These are phyloP conservation scores for Backusella circina DNA, from an alignment of 192 early-diverging fungal species.

Conservation along the genomic window DNA sequence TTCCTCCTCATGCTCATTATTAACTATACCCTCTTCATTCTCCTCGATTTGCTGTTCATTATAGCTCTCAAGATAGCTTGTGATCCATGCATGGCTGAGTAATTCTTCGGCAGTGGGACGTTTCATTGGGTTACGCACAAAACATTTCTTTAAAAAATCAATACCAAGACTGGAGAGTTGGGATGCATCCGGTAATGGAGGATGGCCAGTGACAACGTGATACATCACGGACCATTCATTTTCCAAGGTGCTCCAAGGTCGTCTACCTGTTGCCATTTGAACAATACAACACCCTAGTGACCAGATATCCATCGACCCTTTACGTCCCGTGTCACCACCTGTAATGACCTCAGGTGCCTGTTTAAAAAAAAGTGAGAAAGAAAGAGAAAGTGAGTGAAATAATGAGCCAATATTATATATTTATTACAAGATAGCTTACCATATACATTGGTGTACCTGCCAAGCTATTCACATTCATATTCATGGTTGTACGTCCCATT, in stretches of 20 bases:
- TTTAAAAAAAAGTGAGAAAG: no score
- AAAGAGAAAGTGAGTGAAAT: background rate
- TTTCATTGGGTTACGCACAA: conserved; percentile 63
- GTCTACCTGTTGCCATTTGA: conserved; percentile 88
- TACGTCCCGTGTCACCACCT: conserved; percentile 66
- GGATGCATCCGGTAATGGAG: conserved; percentile 69
- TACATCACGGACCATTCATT: conserved; percentile 97
- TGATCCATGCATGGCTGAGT: conserved; percentile 74
- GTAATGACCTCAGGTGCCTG: conserved; percentile 79
- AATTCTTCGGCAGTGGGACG: conserved; percentile 77
- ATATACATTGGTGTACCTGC: conserved; percentile 69
- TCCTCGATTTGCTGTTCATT: background rate
- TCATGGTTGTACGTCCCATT: conserved; percentile 39
- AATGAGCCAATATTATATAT: background rate
- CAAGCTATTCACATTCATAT: conserved; percentile 59
- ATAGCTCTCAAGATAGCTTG: conserved; percentile 30
- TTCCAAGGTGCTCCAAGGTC: conserved; percentile 85
- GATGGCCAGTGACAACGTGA: conserved; percentile 74
- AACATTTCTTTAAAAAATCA: conserved; percentile 76
- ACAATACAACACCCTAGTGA: conserved; percentile 86
- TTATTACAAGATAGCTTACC: conserved; percentile 23
- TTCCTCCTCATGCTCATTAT: background rate
- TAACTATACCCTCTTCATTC: background rate
- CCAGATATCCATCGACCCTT: conserved; percentile 91
- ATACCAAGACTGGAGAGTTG: conserved; percentile 66